Conservation (phyloP, 2,329 filamentous ascomycete species). For the Thermomyces lanuginosus region DNA sequence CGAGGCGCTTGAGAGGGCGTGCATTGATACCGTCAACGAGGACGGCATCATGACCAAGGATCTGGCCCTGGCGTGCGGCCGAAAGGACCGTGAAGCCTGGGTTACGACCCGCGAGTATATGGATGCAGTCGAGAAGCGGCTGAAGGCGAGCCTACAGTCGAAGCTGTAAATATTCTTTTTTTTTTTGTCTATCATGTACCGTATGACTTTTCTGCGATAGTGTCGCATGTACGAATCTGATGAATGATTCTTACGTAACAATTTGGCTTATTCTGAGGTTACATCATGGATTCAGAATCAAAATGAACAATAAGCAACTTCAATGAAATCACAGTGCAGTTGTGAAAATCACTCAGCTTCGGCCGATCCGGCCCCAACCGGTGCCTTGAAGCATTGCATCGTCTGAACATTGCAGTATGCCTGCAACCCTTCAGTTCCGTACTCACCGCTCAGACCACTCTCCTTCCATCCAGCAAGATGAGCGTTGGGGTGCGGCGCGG, state of each 20-base stretch:
- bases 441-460: conserved; percentile 17
- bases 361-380: conserved; percentile 6
- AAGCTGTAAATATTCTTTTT: conserved; percentile 8
- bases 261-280: too few relatives aligned
- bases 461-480: conserved; percentile 15
- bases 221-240: too few relatives aligned
- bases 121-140: conserved; percentile 73
- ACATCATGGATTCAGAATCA: too few relatives aligned
- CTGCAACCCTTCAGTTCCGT: conserved; percentile 11
- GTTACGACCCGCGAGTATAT: conserved; percentile 89
- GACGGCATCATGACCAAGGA: conserved; percentile 99
- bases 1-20: conserved; percentile 80
- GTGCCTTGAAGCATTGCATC: conserved; percentile 7
- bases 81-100: conserved; percentile 67
- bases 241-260: too few relatives aligned
- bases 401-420: conserved; percentile 9
- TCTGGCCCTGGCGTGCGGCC: conserved; percentile 82
- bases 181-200: too few relatives aligned
- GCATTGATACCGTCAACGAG: conserved; percentile 80
- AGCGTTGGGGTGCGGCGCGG: conserved; percentile 9
- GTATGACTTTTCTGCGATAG: too few relatives aligned
- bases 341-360: conserved; percentile 6
- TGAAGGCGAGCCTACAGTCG: conserved; percentile 53
- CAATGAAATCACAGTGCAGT: too few relatives aligned
- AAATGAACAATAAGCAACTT: too few relatives aligned